These are phyloP conservation scores for Phalaenopsis equestris DNA, from an alignment of 106 monocot genomes.

Conservation along the genomic window DNA sequence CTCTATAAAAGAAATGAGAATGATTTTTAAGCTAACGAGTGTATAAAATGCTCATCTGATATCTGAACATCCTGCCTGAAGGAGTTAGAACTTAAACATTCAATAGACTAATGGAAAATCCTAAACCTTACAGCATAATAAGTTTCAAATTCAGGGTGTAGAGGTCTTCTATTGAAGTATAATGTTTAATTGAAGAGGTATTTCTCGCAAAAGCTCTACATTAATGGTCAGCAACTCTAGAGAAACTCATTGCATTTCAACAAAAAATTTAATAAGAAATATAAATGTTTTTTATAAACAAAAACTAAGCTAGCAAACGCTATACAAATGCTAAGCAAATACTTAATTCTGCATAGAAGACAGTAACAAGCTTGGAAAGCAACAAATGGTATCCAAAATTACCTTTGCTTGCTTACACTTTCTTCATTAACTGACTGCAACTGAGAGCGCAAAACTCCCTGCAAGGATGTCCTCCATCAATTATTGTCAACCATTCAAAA, in stretches of 20 bases:
- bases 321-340: background rate
- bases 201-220: background rate
- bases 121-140: background rate
- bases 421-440: slow-evolving; percentile 78
- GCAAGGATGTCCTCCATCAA: slow-evolving; percentile 14
- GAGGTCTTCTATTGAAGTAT: background rate
- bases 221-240: background rate
- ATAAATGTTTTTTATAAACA: background rate
- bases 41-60: background rate
- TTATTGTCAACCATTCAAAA: background rate
- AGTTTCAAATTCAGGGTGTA: background rate
- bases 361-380: background rate
- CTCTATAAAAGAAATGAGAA: background rate
- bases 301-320: background rate
- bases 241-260: background rate
- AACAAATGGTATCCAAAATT: background rate
- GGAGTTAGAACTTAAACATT: background rate
- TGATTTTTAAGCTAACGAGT: background rate
- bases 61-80: background rate
- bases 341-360: background rate
- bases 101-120: background rate
- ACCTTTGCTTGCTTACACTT: slow-evolving; percentile 50
- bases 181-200: background rate
- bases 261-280: background rate
- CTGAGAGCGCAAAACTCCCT: slow-evolving; percentile 78